Evolutionary conservation across 2,329 filamentous ascomycete genomes (phyloP), one percentile per base, ranked within the genome.

Genomic region (Cryphonectria radicalis): DNA sequence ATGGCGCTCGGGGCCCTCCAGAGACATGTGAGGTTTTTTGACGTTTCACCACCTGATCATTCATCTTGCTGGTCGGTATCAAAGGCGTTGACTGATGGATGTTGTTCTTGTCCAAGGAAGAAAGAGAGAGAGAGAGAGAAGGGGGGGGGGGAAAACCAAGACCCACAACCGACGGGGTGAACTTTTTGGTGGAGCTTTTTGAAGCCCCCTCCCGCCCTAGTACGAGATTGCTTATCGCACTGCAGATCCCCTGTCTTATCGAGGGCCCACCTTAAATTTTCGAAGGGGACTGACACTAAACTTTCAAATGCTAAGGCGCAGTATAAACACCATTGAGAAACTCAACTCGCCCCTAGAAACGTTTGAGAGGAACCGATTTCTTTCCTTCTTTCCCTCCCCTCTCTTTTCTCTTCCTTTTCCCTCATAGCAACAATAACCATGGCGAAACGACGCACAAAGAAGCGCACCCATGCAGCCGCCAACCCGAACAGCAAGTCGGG

Each of bases 361-460:
- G n/a, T 17, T 4, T 10, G 32, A n/a, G 17, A 22, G 3, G 17
- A 11, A 19, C 32, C 7, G 19, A 37, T 40, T 35, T 43, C 19
- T 46, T 19, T 2, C 22, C 17, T 11, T 50, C 22, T 50, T 3
- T n/a, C 22, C 13, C 14, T 11, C 14, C 3, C 7, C 19, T 50
- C 8, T 50, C 8, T 42, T 3, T 19, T 28, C 43, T 10, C n/a
- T 32, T 32, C 32, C 32, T 4, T 32, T 32, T 32, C 1, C 32
- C 32, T 32, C 32, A 32, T 2, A 40, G 11, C 32, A 35, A 10
- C 57, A 60, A 2, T 40, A 63, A 63, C 28, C 8, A 97, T 97
- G 95, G 94, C 93, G 50, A 92, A 91, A 81, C 88, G 88, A 83
- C 87, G 94, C 78, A 90, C 90, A 67, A 98, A 97, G 86, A 97